A percentile compares a stretch with the other conserved stretches of the same genome.
Conservation (phyloP, 768 basidiomycete genomes). For the Leucosporidium yakuticum region DNA sequence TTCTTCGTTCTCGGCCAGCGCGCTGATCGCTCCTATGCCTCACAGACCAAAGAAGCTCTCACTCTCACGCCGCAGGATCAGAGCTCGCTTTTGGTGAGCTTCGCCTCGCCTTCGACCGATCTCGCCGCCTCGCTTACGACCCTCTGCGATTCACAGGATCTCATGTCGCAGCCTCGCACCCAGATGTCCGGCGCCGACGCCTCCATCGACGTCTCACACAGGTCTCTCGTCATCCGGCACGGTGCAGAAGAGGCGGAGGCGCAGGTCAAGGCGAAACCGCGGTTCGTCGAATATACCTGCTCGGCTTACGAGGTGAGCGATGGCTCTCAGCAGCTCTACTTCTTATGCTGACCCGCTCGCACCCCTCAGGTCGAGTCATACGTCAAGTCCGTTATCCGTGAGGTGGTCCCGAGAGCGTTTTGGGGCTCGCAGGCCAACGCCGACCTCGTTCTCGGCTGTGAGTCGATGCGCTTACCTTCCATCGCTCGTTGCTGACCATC, state of each 20-base stretch:
- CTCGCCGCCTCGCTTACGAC: neutral
- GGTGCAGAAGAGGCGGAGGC: conserved; percentile 49
- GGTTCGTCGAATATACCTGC: conserved; percentile 65
- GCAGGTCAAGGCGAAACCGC: conserved; percentile 55
- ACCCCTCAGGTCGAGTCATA: conserved; percentile 61
- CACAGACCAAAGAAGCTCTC: neutral
- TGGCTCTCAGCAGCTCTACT: neutral
- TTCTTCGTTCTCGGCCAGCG: neutral
- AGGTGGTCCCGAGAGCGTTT: conserved; percentile 61
- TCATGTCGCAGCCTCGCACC: conserved; percentile 64
- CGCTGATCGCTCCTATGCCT: neutral
- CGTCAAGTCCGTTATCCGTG: conserved; percentile 57
- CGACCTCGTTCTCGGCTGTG: conserved; percentile 57
- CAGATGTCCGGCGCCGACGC: conserved; percentile 49
- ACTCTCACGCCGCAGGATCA: neutral
- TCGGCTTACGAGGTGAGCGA: conserved; percentile 55
- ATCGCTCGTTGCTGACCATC: neutral
- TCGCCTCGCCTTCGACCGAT: neutral
- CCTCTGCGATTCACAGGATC: conserved; percentile 51
- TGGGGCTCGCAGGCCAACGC: conserved; percentile 73
- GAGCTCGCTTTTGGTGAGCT: neutral
- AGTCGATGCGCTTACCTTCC: conserved; percentile 17
- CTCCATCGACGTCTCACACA: conserved; percentile 53
- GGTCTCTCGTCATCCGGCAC: conserved; percentile 49
- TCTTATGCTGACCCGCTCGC: neutral